Evolutionary conservation across 164 flowering plant species (phyloP), one percentile per base, ranked within the genome.

Genomic region (Chloranthus sessilifolius): DNA sequence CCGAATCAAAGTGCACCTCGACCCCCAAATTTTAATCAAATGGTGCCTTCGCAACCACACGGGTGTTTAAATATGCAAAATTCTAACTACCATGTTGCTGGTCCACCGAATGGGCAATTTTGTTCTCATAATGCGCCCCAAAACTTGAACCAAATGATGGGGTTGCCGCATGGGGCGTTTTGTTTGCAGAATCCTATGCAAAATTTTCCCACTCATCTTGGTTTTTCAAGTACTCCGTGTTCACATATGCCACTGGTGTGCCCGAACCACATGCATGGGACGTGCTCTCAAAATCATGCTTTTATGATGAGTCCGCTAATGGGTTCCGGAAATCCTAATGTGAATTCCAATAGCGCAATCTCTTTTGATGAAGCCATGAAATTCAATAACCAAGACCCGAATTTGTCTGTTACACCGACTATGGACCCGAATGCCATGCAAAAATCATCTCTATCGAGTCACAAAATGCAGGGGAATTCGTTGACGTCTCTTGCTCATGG

Each of bases 251-350:
- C 12, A 19, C 2, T 38, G 45, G 60, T 43, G 22, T 11, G 52
- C 24, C 33, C 38, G 12, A 49, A 49, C 17, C 53, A 49, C 33
- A 41, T 5, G 35, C 28, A 15, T 34, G 28, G n/a, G 29, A 49
- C 41, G 6, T 3, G 40, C 42, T 21, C 19, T 41, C 47, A 42
- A 43, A 54, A 44, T 43, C 38, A 47, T 2, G 8, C 11, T 38
- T 47, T 47, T 20, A 12, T 7, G 20, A 38, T 56, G 62, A 50
- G 42, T n/a, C 54, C 38, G 34, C 62, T 50, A 26, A 17, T 50
- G 15, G 62, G 47, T 3, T 26, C 39, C 25, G 34, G 27, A 29
- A 50, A 50, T 42, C 34, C 62, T 9, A 27, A 43, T 23, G n/a
- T n/a, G n/a, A n/a, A n/a, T n/a, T n/a, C n/a, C n/a, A n/a, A n/a